Percentiles rank a stretch among this genome's conserved stretches.
These are phyloP conservation scores for Colletotrichum endophyticum DNA, from an alignment of 2,329 filamentous ascomycete species.

Conservation along the genomic window DNA sequence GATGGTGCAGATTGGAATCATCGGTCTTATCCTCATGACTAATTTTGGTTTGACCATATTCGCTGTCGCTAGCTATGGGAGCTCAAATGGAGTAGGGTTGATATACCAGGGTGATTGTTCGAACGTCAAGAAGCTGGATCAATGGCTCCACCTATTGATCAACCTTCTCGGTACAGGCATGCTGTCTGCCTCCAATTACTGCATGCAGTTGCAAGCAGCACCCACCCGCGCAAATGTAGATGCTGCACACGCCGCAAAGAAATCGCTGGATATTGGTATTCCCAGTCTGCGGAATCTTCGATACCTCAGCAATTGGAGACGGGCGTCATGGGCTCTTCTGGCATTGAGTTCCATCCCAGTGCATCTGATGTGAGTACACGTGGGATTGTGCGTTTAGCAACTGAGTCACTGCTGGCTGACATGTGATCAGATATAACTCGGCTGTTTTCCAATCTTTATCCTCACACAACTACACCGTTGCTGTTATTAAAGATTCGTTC, in stretches of 20 bases:
- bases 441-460: background rate
- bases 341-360: background rate
- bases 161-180: constrained; percentile 32
- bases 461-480: background rate
- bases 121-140: constrained; percentile 9
- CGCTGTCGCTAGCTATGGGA: constrained; percentile 15
- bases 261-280: constrained; percentile 50
- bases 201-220: constrained; percentile 33
- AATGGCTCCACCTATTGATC: constrained; percentile 32
- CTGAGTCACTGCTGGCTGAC: background rate
- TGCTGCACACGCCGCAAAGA: constrained; percentile 42
- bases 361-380: background rate
- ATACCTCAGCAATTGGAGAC: background rate
- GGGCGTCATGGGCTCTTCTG: background rate
- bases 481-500: background rate
- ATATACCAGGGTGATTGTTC: constrained; percentile 30
- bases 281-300: constrained; percentile 3
- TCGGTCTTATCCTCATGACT: constrained; percentile 28
- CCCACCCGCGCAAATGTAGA: constrained; percentile 33
- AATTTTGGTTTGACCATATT: constrained; percentile 26
- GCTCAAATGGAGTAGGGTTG: constrained; percentile 26
- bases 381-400: background rate
- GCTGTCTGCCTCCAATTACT: constrained; percentile 35
- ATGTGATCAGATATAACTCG: background rate
- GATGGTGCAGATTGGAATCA: constrained; percentile 25